Conservation (phyloP, 352 stramenopile genomes). For the Lagenidium giganteum region DNA sequence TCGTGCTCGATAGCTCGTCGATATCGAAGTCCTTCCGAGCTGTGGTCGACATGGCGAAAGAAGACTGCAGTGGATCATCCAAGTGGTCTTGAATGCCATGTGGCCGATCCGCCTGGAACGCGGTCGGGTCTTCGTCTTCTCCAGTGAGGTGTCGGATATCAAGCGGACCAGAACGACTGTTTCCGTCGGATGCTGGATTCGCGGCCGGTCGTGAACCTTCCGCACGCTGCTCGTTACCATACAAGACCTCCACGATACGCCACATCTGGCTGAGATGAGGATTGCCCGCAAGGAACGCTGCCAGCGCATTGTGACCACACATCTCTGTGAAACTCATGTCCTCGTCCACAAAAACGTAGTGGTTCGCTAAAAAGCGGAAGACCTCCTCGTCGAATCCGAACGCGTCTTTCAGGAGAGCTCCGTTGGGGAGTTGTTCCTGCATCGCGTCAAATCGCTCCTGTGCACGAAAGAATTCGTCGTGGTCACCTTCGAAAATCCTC, state of each 20-base stretch:
- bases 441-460: slow-evolving; percentile 51
- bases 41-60: not conserved
- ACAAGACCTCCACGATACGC: slow-evolving; percentile 80
- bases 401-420: slow-evolving; percentile 60
- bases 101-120: slow-evolving; percentile 1
- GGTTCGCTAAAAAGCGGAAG: slow-evolving; percentile 75
- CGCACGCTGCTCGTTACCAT: slow-evolving; percentile 25
- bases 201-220: not conserved
- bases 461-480: slow-evolving; percentile 46
- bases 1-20: slow-evolving; percentile 25
- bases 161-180: slow-evolving; percentile 10
- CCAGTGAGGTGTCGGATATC: slow-evolving; percentile 5
- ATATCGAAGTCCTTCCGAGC: slow-evolving; percentile 13
- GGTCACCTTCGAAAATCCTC: slow-evolving; percentile 63
- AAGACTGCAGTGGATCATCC: slow-evolving; percentile 20
- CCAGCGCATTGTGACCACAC: slow-evolving; percentile 80
- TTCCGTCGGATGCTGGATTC: slow-evolving; percentile 9
- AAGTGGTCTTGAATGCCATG: slow-evolving; percentile 11
- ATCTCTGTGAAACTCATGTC: slow-evolving; percentile 59
- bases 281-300: slow-evolving; percentile 68
- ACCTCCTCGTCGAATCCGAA: slow-evolving; percentile 86
- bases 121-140: not conserved
- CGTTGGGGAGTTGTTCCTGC: slow-evolving; percentile 63
- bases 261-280: slow-evolving; percentile 80
- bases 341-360: slow-evolving; percentile 49